phyloP scores from a whole-genome alignment of 2,329 filamentous ascomycete genomes.

The Stagonosporopsis tanaceti region DNA sequence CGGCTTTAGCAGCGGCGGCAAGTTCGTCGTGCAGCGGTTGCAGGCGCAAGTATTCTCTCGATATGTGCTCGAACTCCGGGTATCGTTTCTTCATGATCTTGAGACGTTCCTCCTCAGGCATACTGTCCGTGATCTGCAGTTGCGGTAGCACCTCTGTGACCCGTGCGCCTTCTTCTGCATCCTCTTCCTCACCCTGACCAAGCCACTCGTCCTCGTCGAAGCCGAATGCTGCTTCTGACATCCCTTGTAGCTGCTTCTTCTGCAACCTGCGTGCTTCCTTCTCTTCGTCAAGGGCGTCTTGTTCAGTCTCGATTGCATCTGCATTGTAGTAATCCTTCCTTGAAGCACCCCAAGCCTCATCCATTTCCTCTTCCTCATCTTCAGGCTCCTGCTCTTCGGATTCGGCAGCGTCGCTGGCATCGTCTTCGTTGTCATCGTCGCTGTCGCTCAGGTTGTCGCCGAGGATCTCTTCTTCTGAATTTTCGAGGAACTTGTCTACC shows the following conservation, averaged over 20 bases:
- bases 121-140: slow-evolving; percentile 79
- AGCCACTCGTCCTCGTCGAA: slow-evolving; percentile 92
- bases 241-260: slow-evolving; percentile 86
- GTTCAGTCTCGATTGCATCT: slow-evolving; percentile 75
- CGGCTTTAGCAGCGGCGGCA: slow-evolving; percentile 64
- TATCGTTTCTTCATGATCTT: slow-evolving; percentile 82
- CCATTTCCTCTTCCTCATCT: slow-evolving; percentile 64
- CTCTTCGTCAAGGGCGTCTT: slow-evolving; percentile 88
- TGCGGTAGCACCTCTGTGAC: slow-evolving; percentile 89
- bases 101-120: slow-evolving; percentile 76
- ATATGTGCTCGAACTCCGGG: slow-evolving; percentile 88
- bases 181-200: slow-evolving; percentile 58
- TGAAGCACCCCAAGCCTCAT: slow-evolving; percentile 84
- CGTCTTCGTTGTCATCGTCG: slow-evolving; percentile 50
- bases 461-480: slow-evolving; percentile 70
- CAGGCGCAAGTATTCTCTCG: slow-evolving; percentile 78
- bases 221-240: slow-evolving; percentile 91
- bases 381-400: slow-evolving; percentile 54
- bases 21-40: slow-evolving; percentile 69
- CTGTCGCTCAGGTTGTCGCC: slow-evolving; percentile 60
- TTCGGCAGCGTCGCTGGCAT: slow-evolving; percentile 43
- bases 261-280: slow-evolving; percentile 86
- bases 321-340: slow-evolving; percentile 93
- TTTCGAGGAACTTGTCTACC: slow-evolving; percentile 64
- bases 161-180: slow-evolving; percentile 60